Evolutionary conservation across 768 basidiomycete species (phyloP).

Genomic region (Phylloporus rhodoxanthus): DNA sequence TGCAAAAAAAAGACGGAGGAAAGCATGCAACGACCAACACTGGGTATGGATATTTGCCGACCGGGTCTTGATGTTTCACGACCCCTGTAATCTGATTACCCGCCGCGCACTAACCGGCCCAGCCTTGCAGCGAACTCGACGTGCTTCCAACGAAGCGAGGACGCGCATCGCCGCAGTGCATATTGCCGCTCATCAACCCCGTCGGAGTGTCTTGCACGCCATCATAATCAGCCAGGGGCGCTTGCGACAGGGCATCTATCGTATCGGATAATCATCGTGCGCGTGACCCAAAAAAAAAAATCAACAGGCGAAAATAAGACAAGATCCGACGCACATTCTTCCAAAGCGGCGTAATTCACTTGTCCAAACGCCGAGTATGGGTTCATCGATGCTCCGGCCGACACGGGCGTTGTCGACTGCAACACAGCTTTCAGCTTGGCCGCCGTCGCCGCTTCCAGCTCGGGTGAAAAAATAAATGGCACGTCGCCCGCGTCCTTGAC

Average conservation of each 20-base stretch:
- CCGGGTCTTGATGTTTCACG: background rate
- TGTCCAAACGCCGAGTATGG: conserved; percentile 14
- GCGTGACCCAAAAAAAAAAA: background rate
- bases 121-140: conserved; percentile 27
- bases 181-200: conserved; percentile 1
- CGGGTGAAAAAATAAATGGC: conserved; percentile 29
- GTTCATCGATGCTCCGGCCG: conserved; percentile 1
- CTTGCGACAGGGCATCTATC: conserved; percentile 8
- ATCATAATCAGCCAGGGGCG: conserved; percentile 8
- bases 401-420: conserved; percentile 14
- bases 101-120: conserved; percentile 18
- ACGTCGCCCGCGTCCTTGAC: conserved; percentile 29
- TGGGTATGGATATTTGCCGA: background rate
- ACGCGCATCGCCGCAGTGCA: conserved; percentile 4
- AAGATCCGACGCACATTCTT: conserved; percentile 26
- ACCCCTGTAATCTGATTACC: background rate
- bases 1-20: background rate
- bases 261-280: background rate
- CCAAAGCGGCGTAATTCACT: conserved; percentile 14
- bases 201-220: conserved; percentile 5
- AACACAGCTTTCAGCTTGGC: conserved; percentile 25
- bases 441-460: conserved; percentile 27
- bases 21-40: background rate
- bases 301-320: conserved; percentile 3
- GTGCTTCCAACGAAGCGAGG: conserved; percentile 14